Conservation (phyloP, 148 eudicot species). For the Rhododendron kiyosumense region DNA sequence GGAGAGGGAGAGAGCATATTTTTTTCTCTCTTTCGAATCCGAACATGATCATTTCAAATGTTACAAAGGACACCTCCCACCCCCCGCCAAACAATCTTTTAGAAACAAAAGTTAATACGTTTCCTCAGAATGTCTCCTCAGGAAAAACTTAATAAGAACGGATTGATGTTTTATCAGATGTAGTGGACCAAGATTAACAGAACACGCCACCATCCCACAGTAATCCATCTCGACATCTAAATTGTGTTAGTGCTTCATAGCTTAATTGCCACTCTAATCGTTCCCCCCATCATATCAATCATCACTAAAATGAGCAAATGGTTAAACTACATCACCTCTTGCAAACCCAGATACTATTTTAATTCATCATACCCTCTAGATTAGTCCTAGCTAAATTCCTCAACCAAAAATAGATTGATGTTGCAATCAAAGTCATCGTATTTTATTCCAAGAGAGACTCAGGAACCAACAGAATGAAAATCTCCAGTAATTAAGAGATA, state of each 20-base stretch:
- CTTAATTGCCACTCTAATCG: background rate
- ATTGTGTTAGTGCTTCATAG: background rate
- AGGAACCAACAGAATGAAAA: background rate
- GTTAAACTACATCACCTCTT: too few species aligned
- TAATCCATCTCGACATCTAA: background rate
- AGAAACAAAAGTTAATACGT: too few species aligned
- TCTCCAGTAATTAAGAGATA: background rate
- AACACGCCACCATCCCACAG: background rate
- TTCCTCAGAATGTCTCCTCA: too few species aligned
- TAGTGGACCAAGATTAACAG: background rate
- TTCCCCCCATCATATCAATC: background rate
- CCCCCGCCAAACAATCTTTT: too few species aligned
- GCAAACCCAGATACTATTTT: background rate
- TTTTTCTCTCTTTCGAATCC: background rate
- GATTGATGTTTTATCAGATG: background rate
- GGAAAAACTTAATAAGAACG: too few species aligned
- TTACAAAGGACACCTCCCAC: too few species aligned
- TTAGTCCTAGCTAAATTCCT: background rate
- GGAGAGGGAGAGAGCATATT: background rate
- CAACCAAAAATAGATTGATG: background rate
- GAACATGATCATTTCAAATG: background rate
- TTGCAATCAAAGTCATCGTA: background rate
- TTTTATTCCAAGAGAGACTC: background rate
- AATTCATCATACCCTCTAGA: background rate
- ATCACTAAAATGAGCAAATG: background rate